Base-by-base conservation (phyloP, 768 basidiomycete genomes). In the Trametes gibbosa region DNA sequence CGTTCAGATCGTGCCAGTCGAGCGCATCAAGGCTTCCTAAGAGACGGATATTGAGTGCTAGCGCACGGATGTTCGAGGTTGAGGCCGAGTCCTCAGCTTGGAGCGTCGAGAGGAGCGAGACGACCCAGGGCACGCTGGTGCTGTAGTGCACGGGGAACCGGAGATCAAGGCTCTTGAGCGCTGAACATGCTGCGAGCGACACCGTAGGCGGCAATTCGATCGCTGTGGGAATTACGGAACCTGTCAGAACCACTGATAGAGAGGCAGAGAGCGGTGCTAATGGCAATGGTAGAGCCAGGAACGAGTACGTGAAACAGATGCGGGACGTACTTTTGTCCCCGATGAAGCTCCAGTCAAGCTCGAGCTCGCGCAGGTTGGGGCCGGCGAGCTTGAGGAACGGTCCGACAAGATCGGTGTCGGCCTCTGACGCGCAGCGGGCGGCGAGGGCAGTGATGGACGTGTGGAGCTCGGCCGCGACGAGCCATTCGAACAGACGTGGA, bases 281-380 rank as follows among this genome's bases (percentile, higher is more conserved):
- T 2, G 8, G n/a, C 21, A 25, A 25, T 12, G 56, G 47, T 4
- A 10, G 27, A 23, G n/a, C 10, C 13, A 32, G 25, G 17, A 4
- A 34, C 10, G 35, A 8, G 39, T 13, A 24, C 40, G 25, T 45
- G 42, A 42, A 29, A 53, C 40, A 41, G 47, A 23, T 29, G 34
- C 21, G 5, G 8, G 43, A 56, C 61, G 45, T 48, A 62, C 61
- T 53, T 43, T 62, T 56, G 47, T 62, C 61, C 13, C 61, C 61
- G 21, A 55, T 53, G 21, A 57, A 52, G 56, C 51, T 62, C 69
- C 69, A 70, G 53, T 70, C 66, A n/a, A 70, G 53, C 9, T 61
- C 62, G 25, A 70, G 62, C 34, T 65, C 53, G 19, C 53, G 61
- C 50, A 71, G 58, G 8, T 56, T 50, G 1, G 56, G 50, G 23